Conservation (phyloP, 805 yeast genomes). For the Cyberlindnera mrakii region DNA sequence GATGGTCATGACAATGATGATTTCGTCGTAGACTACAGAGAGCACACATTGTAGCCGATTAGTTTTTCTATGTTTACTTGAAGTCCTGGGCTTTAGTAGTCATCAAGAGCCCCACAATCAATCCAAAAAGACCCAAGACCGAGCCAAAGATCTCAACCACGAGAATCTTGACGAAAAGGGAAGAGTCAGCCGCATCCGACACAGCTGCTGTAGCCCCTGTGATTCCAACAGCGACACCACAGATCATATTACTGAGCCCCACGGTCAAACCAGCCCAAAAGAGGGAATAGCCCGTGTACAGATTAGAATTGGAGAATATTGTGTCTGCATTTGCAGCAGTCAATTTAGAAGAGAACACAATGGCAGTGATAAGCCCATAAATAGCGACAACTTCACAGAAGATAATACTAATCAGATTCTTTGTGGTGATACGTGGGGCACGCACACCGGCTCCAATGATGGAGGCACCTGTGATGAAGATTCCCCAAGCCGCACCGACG, state of each 20-base stretch:
- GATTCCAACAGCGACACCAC: constrained; percentile 96
- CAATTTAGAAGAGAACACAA: constrained; percentile 90
- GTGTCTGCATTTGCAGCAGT: constrained; percentile 56
- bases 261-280: constrained; percentile 99
- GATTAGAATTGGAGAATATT: constrained; percentile 71
- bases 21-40: no score
- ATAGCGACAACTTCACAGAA: constrained; percentile 99
- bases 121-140: constrained; percentile 90
- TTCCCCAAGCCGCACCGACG: constrained; percentile 99
- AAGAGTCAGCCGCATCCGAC: constrained; percentile 94
- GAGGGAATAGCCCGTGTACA: constrained; percentile 90
- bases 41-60: no score
- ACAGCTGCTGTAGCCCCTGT: constrained; percentile 99
- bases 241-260: constrained; percentile 85
- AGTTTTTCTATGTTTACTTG: constrained; percentile 31
- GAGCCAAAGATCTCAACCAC: constrained; percentile 98
- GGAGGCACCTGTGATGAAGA: constrained; percentile 90
- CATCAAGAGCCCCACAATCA: constrained; percentile 95
- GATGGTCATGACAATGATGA: no score
- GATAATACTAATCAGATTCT: constrained; percentile 91
- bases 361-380: constrained; percentile 95
- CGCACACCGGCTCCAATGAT: constrained; percentile 97
- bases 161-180: constrained; percentile 89
- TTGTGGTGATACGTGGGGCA: constrained; percentile 95
- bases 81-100: constrained; percentile 93